phyloP scores from a whole-genome alignment of 148 eudicot species.

The Selenicereus undatus region DNA sequence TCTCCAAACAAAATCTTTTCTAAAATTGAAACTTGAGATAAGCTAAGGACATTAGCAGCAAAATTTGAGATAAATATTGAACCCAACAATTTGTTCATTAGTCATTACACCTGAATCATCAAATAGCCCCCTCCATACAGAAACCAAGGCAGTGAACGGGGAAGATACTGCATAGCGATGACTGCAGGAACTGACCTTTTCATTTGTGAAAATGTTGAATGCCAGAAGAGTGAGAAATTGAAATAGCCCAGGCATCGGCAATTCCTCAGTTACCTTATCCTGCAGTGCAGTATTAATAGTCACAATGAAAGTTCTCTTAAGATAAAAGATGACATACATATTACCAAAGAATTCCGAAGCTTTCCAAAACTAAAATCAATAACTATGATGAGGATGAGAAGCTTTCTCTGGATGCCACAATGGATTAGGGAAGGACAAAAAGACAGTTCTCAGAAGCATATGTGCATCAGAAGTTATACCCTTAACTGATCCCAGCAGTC shows the following conservation, averaged over 20 bases:
- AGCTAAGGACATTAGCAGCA: too few species aligned
- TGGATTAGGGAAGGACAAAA: background rate
- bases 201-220: constrained; percentile 61
- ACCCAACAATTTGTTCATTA: too few species aligned
- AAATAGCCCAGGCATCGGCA: constrained; percentile 94
- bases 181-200: constrained; percentile 48
- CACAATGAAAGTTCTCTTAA: constrained; percentile 11
- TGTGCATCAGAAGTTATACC: constrained; percentile 37
- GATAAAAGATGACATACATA: background rate
- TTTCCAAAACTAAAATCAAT: background rate
- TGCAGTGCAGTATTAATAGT: constrained; percentile 34
- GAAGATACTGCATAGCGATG: background rate
- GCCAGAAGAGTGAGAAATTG: constrained; percentile 80
- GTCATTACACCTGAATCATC: background rate
- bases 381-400: background rate
- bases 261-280: constrained; percentile 56
- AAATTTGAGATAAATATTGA: too few species aligned
- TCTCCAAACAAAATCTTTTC: too few species aligned
- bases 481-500: constrained; percentile 75
- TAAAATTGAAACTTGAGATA: too few species aligned
- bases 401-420: background rate
- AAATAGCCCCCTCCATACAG: background rate
- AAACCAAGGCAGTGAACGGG: background rate
- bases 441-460: background rate
- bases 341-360: background rate